Evolutionary conservation across 2,329 filamentous ascomycete genomes (phyloP).

Genomic region (Colletotrichum sp.): DNA sequence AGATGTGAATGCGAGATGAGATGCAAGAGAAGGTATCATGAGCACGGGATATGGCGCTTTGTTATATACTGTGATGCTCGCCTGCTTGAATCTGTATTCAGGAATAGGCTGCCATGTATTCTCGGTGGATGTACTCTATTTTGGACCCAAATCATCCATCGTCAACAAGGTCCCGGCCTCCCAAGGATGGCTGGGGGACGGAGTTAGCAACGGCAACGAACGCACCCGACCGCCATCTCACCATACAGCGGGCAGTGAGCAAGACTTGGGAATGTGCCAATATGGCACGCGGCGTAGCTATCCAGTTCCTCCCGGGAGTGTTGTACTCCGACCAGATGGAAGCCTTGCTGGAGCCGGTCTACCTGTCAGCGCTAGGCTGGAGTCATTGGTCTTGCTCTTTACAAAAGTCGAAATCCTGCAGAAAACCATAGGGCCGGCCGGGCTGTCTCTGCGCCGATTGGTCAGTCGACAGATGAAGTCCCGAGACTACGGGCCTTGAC

Average conservation of each 20-base stretch:
- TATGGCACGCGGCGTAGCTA: neutral
- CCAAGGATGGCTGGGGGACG: neutral
- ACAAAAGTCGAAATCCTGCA: neutral
- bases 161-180: neutral
- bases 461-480: neutral
- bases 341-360: neutral
- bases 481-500: neutral
- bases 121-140: neutral
- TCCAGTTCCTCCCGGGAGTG: neutral
- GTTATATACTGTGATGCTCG: constrained; percentile 5
- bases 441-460: neutral
- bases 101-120: neutral
- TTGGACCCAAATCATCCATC: constrained; percentile 1
- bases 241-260: neutral
- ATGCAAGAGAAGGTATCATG: neutral
- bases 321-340: neutral
- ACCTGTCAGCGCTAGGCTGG: constrained; percentile 3
- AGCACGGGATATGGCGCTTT: neutral
- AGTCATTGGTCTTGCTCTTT: neutral
- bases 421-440: neutral
- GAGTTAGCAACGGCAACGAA: neutral
- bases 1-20: neutral
- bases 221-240: neutral
- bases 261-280: neutral
- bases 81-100: neutral